phyloP scores from a whole-genome alignment of 257 asterid species.

The Solanum bulbocastanum region DNA sequence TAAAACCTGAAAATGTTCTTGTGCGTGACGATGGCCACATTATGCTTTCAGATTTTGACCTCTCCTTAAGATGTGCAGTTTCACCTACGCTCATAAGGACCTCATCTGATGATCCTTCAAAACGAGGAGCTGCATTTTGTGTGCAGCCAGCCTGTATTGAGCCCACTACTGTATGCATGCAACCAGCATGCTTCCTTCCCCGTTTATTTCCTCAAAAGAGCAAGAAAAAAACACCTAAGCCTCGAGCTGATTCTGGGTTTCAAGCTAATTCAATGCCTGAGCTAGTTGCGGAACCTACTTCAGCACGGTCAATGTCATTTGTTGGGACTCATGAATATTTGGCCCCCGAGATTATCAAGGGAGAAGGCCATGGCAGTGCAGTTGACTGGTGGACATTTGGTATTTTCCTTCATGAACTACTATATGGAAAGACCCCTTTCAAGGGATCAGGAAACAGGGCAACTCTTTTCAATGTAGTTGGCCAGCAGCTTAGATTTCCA shows the following conservation, averaged over 20 bases:
- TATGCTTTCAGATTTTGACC: conserved; percentile 82
- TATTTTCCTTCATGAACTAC: conserved; percentile 61
- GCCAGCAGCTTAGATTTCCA: conserved; percentile 62
- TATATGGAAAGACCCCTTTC: conserved; percentile 69
- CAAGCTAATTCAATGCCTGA: conserved; percentile 43
- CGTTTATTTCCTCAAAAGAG: conserved; percentile 48
- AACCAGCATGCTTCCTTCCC: conserved; percentile 71
- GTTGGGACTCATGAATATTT: conserved; percentile 78
- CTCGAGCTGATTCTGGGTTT: conserved; percentile 31
- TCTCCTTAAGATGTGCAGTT: conserved; percentile 65
- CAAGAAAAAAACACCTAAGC: conserved; percentile 40
- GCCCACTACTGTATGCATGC: conserved; percentile 63
- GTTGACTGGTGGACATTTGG: conserved; percentile 96
- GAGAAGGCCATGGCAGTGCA: conserved; percentile 85
- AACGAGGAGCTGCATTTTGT: conserved; percentile 52
- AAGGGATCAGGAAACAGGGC: conserved; percentile 74
- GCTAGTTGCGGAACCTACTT: conserved; percentile 70
- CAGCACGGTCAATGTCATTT: conserved; percentile 79
- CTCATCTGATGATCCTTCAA: conserved; percentile 37
- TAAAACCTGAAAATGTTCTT: conserved; percentile 72
- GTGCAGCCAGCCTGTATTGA: conserved; percentile 72
- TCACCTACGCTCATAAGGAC: conserved; percentile 58
- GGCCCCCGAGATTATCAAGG: conserved; percentile 79
- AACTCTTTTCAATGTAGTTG: conserved; percentile 63
- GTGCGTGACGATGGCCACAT: conserved; percentile 86